Base-by-base conservation (phyloP, 805 yeast genomes). In the Yamadazyma takamatsuzukensis region DNA sequence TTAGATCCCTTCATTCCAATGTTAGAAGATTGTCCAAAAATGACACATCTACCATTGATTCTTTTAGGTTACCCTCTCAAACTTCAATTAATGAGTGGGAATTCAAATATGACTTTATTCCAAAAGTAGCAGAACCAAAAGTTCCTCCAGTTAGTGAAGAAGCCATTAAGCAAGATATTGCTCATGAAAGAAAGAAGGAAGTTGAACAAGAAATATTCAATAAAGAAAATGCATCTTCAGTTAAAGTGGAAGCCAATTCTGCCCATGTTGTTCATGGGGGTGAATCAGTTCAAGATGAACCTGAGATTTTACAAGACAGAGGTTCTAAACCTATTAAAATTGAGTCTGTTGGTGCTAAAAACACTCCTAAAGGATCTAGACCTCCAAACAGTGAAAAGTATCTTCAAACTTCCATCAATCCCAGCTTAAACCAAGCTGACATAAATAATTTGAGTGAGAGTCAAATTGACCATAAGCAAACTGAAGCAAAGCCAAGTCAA, bases 41-140 rank as follows among this genome's bases (percentile, higher is more conserved):
- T 31, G 83, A 77, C 44, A 34, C 56, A 4, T 76, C 82, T 6
- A 70, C 76, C 24, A 77, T 78, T 40, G 84, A 78, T 49, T 71
- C 69, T 27, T 76, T 59, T 56, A 71, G 63, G 44, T 57, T 74
- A 25, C 79, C 80, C 11, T 52, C 70, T 27, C 64, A 62, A 47
- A 53, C 70, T 21, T 60, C 69, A 31, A 53, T 72, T 50, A 53
- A 64, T 47, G 64, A 72, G 50, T 63, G 78, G 76, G 66, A 72
- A 56, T 67, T 63, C 55, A 64, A 61, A 43, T 67, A 67, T 43
- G 72, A 67, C 45, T 67, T 61, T 43, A 54, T 66, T 29, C 72
- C 72, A 11, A 61, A 60, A 38, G 58, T 54, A 9, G 34, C 61
- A 3, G 56, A 57, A 31, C 70, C 70, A 12, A 66, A 65, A 42